Evolutionary conservation across 2,329 filamentous ascomycete genomes (phyloP).

Genomic region (Fusarium luffae): DNA sequence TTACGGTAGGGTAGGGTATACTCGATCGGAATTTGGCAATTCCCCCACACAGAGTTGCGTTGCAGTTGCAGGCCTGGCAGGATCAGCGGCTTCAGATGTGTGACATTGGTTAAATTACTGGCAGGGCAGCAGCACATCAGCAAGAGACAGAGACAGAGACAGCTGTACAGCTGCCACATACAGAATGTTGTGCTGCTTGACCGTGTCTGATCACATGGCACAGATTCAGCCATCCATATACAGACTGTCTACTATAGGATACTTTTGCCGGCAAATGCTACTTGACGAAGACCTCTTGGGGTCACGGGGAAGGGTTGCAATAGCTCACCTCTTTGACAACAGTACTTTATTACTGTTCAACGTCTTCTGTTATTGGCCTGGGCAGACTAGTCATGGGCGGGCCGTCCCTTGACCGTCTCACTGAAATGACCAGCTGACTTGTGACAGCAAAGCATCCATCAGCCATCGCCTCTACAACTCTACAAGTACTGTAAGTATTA

Average conservation of each 20-base stretch:
- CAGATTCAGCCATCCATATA: background rate
- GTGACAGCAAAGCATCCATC: slow-evolving; percentile 7
- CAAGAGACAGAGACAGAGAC: slow-evolving; percentile 21
- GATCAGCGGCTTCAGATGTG: background rate
- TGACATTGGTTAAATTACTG: slow-evolving; percentile 15
- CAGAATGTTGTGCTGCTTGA: background rate
- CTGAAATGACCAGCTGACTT: slow-evolving; percentile 35
- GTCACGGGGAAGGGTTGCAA: slow-evolving; percentile 5
- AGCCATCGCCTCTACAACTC: background rate
- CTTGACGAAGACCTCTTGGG: slow-evolving; percentile 2
- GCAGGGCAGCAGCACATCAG: slow-evolving; percentile 16
- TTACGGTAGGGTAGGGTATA: slow-evolving; percentile 5
- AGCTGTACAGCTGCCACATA: slow-evolving; percentile 14
- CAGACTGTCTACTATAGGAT: background rate
- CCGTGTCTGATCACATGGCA: slow-evolving; percentile 18
- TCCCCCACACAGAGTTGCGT: slow-evolving; percentile 19
- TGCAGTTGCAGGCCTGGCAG: background rate
- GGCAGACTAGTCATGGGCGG: slow-evolving; percentile 37
- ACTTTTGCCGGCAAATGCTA: slow-evolving; percentile 14
- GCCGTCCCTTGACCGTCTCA: slow-evolving; percentile 44
- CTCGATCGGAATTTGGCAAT: slow-evolving; percentile 32
- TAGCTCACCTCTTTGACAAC: background rate
- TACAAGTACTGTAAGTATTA: background rate
- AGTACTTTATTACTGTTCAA: slow-evolving; percentile 1
- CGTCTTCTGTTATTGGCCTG: slow-evolving; percentile 22